Conservation (phyloP, 805 yeast species). For the Metschnikowia corniflorae region DNA sequence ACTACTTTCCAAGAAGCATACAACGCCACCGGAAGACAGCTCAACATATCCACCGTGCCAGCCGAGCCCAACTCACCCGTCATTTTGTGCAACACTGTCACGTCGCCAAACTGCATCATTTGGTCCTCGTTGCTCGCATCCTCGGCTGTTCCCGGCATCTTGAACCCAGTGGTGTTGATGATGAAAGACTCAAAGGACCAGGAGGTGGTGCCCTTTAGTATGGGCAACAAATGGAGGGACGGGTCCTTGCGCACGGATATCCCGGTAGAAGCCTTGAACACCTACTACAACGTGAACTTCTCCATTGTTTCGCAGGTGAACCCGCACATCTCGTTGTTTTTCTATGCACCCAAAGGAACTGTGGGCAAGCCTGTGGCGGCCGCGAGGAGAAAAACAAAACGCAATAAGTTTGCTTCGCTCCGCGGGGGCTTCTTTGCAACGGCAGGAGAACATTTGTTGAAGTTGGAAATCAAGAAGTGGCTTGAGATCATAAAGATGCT, state of each 20-base stretch:
- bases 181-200: constrained; percentile 46
- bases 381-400: constrained; percentile 38
- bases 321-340: constrained; percentile 74
- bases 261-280: constrained; percentile 69
- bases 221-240: constrained; percentile 76
- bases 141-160: constrained; percentile 78
- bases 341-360: constrained; percentile 74
- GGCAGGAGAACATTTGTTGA: constrained; percentile 65
- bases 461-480: constrained; percentile 77
- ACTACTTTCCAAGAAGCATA: constrained; percentile 69
- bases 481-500: constrained; percentile 59
- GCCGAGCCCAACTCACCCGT: constrained; percentile 81
- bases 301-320: constrained; percentile 78
- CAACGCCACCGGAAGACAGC: constrained; percentile 62
- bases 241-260: constrained; percentile 78
- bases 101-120: constrained; percentile 77
- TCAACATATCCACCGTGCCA: constrained; percentile 76
- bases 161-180: constrained; percentile 78
- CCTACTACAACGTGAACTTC: constrained; percentile 72
- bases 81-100: constrained; percentile 69
- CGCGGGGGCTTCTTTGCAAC: constrained; percentile 77
- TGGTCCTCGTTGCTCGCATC: constrained; percentile 78
- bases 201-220: constrained; percentile 58
- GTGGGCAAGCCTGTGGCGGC: constrained; percentile 74
- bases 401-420: constrained; percentile 38